Conservation (phyloP, 305 asterid species). For the Solanum hybrid region DNA sequence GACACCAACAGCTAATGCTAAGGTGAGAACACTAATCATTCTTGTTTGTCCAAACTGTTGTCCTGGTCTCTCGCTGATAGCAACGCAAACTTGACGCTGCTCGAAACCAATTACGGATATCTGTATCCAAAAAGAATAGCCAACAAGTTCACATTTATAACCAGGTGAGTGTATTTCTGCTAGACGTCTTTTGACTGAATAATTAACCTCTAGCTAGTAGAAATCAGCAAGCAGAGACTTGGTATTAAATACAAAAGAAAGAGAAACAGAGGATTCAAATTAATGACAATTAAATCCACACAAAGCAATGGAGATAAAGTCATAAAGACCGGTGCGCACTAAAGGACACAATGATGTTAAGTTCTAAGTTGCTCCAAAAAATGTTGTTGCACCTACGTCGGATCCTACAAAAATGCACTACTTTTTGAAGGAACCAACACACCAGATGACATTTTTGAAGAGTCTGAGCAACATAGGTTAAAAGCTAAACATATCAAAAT, state of each 20-base stretch:
- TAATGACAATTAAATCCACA: background rate
- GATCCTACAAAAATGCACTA: background rate
- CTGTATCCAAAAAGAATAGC: background rate
- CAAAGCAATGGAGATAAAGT: background rate
- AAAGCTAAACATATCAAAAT: background rate
- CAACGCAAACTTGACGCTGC: too few species aligned
- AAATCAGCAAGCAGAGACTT: background rate
- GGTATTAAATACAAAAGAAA: background rate
- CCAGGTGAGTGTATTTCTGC: background rate
- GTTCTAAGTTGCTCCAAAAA: background rate
- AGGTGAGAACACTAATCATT: background rate
- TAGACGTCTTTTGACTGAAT: background rate
- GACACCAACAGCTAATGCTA: too few species aligned
- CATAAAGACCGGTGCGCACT: background rate
- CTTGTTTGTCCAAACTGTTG: background rate
- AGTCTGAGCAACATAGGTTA: background rate
- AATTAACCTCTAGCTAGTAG: slow-evolving; percentile 3
- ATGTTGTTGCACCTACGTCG: background rate
- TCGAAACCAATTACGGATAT: background rate
- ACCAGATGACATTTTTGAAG: background rate
- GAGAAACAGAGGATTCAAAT: background rate
- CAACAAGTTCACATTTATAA: background rate
- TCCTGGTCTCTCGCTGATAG: background rate
- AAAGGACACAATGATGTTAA: background rate
- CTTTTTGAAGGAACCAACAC: background rate